Evolutionary conservation across 179 eudicot species (phyloP).

Genomic region (Drosera spatulata): DNA sequence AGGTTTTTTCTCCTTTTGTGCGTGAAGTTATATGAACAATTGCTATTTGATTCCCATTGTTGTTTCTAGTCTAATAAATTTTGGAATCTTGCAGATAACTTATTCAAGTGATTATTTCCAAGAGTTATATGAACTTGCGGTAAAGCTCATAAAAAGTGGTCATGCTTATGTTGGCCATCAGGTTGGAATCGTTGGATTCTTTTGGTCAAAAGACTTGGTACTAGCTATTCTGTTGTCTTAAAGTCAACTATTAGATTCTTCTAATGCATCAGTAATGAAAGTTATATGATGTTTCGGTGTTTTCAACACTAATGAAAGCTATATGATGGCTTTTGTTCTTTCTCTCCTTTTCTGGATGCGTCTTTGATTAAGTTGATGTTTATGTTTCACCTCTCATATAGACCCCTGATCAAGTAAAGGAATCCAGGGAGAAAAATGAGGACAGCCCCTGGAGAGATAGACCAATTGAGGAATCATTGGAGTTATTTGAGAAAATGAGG

Average conservation of each 20-base stretch:
- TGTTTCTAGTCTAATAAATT: conserved; percentile 2
- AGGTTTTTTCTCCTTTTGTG: conserved; percentile 33
- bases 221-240: background rate
- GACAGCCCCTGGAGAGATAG: conserved; percentile 98
- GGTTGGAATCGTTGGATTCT: conserved; percentile 23
- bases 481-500: conserved; percentile 80
- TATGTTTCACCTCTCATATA: no score
- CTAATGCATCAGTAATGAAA: no score
- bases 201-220: background rate
- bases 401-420: conserved; percentile 85
- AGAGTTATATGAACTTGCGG: conserved; percentile 84
- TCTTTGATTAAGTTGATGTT: no score
- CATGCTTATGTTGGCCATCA: conserved; percentile 97
- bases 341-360: no score
- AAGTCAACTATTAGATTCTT: no score
- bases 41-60: background rate
- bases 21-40: no score
- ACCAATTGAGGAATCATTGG: conserved; percentile 69
- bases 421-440: conserved; percentile 77
- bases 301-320: no score
- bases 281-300: no score
- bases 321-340: no score
- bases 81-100: conserved; percentile 47
- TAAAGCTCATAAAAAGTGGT: conserved; percentile 74
- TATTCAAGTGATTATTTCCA: conserved; percentile 93